Conservation (phyloP, 2,329 filamentous ascomycete species). For the Fusarium sacchari region DNA sequence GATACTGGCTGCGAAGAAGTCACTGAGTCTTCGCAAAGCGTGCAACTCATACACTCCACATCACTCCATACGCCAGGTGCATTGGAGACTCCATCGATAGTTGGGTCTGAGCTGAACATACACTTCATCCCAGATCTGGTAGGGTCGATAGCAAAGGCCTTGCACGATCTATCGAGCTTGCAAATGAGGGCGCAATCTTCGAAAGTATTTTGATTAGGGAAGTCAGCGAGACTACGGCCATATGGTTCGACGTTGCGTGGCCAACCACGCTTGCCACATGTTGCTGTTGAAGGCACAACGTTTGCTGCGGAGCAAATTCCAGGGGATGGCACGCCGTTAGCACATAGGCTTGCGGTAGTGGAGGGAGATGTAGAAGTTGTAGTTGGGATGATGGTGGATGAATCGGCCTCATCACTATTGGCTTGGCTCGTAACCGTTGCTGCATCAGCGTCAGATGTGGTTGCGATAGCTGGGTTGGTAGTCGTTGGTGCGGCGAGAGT, state of each 20-base stretch:
- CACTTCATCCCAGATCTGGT: not conserved
- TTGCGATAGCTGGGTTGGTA: not conserved
- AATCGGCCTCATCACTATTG: not conserved
- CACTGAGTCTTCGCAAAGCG: conserved; percentile 1
- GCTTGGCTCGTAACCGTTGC: not conserved
- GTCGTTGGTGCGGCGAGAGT: not conserved
- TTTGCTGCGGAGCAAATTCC: conserved; percentile 8
- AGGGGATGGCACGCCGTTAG: conserved; percentile 21
- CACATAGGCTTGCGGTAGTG: not conserved
- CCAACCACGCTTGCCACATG: conserved; percentile 16
- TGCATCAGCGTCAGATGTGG: not conserved
- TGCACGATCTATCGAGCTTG: conserved; percentile 5
- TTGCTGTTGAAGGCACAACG: not conserved
- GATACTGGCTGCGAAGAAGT: not conserved
- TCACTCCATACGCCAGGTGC: conserved; percentile 13
- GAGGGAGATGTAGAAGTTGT: not conserved
- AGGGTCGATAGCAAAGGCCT: conserved; percentile 23
- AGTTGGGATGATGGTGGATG: not conserved
- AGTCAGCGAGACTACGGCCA: not conserved
- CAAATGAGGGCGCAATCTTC: conserved; percentile 35
- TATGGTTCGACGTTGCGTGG: conserved; percentile 8
- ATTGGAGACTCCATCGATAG: not conserved
- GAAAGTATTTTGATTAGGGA: conserved; percentile 6
- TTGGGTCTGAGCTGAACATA: conserved; percentile 9
- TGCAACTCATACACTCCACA: conserved; percentile 20